These are phyloP conservation scores for Serendipita indica DNA, from an alignment of 768 basidiomycete genomes.

Conservation along the genomic window DNA sequence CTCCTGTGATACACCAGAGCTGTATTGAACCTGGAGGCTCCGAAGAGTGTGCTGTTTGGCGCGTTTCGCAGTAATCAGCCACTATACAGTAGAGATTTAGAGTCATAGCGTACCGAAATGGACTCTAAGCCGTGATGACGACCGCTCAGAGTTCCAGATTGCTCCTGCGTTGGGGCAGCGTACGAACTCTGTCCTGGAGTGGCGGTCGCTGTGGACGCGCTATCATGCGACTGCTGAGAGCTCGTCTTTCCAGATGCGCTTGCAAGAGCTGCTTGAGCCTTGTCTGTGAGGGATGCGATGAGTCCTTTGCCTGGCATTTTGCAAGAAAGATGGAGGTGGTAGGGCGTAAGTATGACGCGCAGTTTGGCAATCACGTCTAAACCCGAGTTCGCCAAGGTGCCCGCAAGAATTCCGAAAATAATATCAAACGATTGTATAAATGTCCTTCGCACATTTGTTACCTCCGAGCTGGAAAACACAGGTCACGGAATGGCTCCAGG, in stretches of 20 bases:
- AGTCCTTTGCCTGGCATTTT: neutral
- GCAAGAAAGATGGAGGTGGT: neutral
- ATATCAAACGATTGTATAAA: neutral
- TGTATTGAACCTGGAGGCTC: constrained; percentile 56
- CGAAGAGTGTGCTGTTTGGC: constrained; percentile 64
- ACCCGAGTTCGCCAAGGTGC: neutral
- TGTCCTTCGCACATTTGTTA: constrained; percentile 45
- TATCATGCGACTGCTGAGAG: neutral
- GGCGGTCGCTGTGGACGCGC: neutral
- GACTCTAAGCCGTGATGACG: constrained; percentile 1
- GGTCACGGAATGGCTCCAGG: constrained; percentile 68
- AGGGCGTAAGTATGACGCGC: constrained; percentile 8
- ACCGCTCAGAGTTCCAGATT: constrained; percentile 4
- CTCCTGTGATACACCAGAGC: neutral
- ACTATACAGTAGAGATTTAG: too few relatives aligned
- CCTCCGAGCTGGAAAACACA: constrained; percentile 86
- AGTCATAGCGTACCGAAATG: too few relatives aligned
- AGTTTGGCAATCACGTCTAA: neutral
- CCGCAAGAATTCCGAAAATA: neutral
- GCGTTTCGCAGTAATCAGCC: too few relatives aligned
- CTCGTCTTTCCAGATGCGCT: neutral
- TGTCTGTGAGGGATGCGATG: neutral
- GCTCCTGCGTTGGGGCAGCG: neutral
- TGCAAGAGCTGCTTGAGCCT: constrained; percentile 2
- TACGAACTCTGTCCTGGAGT: neutral